phyloP scores from a whole-genome alignment of 2,329 filamentous ascomycete genomes.

The Nemania sp. region DNA sequence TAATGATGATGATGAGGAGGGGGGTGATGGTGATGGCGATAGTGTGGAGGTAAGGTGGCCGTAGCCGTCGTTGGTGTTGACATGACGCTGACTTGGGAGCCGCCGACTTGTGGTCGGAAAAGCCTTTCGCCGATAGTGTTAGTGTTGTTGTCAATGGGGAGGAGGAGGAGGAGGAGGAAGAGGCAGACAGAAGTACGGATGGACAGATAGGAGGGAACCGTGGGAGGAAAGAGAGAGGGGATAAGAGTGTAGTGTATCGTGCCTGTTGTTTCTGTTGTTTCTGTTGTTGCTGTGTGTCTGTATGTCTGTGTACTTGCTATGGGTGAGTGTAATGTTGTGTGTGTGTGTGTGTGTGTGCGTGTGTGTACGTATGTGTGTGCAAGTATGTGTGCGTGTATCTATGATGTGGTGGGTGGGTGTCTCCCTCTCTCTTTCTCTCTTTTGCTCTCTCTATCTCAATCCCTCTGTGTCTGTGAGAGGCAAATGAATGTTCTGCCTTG shows the following conservation, averaged over 20 bases:
- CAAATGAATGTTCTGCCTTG: conserved; percentile 10
- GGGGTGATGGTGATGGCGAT: conserved; percentile 61
- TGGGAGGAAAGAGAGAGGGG: neutral
- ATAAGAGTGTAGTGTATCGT: neutral
- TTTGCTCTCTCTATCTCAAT: no score
- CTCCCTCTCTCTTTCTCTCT: no score
- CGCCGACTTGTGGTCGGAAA: conserved; percentile 20
- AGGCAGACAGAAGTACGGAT: no score
- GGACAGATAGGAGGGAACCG: neutral
- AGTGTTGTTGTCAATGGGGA: conserved; percentile 13
- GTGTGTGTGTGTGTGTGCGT: no score
- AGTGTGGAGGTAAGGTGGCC: conserved; percentile 71
- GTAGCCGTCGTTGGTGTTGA: conserved; percentile 81
- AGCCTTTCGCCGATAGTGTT: conserved; percentile 7
- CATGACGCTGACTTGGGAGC: conserved; percentile 56
- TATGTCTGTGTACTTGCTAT: no score
- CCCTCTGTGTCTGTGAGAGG: no score
- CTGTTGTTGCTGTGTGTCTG: no score
- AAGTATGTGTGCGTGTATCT: no score
- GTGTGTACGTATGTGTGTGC: neutral
- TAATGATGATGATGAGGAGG: conserved; percentile 67
- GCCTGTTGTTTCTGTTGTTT: no score
- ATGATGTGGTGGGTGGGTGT: no score
- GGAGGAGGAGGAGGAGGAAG: neutral
- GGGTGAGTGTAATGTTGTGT: no score